Conservation (phyloP, 148 eudicot genomes). For the Arbutus unedo region DNA sequence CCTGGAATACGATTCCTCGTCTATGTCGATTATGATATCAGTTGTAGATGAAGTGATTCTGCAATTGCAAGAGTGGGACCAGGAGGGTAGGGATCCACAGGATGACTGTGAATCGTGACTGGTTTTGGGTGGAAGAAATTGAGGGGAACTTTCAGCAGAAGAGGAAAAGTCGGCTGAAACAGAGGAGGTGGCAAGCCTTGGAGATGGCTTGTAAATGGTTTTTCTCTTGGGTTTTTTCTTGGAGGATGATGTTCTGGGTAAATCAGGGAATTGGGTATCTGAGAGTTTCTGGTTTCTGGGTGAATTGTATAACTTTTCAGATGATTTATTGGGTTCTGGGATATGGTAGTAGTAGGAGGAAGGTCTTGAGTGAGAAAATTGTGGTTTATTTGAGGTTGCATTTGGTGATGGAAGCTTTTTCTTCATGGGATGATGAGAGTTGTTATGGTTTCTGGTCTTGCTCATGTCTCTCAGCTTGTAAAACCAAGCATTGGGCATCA, state of each 20-base stretch:
- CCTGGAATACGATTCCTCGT: slow-evolving; percentile 10
- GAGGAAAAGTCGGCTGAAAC: slow-evolving; percentile 21
- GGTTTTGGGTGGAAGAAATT: slow-evolving; percentile 16
- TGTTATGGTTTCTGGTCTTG: slow-evolving; percentile 17
- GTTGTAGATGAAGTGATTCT: slow-evolving; percentile 34
- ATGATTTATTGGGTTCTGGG: slow-evolving; percentile 12
- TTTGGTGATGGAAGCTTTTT: slow-evolving; percentile 15
- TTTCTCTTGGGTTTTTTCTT: slow-evolving; percentile 26
- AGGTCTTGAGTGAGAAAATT: slow-evolving; percentile 22
- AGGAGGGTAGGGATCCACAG: slow-evolving; percentile 6
- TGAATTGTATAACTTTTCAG: slow-evolving; percentile 20
- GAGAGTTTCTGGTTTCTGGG: slow-evolving; percentile 24
- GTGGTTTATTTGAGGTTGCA: slow-evolving; percentile 4
- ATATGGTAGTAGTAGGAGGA: slow-evolving; percentile 20
- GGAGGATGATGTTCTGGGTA: slow-evolving; percentile 30
- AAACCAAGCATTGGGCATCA: slow-evolving; percentile 58
- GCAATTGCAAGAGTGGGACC: slow-evolving; percentile 32
- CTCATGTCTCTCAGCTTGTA: slow-evolving; percentile 48
- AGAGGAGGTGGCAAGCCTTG: slow-evolving; percentile 23
- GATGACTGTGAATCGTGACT: slow-evolving; percentile 9
- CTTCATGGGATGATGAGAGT: slow-evolving; percentile 12
- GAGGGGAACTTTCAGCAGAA: slow-evolving; percentile 24
- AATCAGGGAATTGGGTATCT: slow-evolving; percentile 31
- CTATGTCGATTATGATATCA: slow-evolving; percentile 43
- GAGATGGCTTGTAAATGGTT: slow-evolving; percentile 46